Conservation (phyloP, 108 stramenopile species). For the Skeletonema grethae region DNA sequence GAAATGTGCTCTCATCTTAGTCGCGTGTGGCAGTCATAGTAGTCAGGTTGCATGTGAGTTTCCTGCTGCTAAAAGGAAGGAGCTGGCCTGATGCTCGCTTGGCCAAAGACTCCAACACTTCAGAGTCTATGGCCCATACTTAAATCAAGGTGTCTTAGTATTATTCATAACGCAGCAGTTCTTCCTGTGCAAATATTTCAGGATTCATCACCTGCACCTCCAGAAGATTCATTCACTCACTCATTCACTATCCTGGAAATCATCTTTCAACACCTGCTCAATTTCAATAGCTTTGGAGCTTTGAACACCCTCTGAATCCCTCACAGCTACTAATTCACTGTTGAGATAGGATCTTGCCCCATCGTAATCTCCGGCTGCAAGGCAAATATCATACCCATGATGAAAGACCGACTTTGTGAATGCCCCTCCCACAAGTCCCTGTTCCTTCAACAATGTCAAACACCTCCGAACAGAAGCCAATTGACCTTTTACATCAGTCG, state of each 20-base stretch:
- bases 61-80: no score
- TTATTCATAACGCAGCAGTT: no score
- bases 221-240: not conserved
- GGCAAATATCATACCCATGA: constrained; percentile 13
- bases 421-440: constrained; percentile 10
- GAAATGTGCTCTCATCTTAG: no score
- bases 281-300: constrained; percentile 16
- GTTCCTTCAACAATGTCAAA: constrained; percentile 14
- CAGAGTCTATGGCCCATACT: no score
- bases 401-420: constrained; percentile 17
- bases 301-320: constrained; percentile 17
- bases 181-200: no score
- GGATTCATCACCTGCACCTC: no score
- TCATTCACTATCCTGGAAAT: not conserved
- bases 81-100: no score
- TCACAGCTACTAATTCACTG: constrained; percentile 7
- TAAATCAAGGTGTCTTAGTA: no score
- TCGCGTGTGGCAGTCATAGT: no score
- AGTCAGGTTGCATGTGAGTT: no score
- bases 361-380: constrained; percentile 12
- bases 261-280: constrained; percentile 5
- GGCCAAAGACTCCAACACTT: no score
- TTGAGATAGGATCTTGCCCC: constrained; percentile 9
- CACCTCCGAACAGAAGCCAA: constrained; percentile 1
- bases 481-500: not conserved